A percentile compares a stretch with the other conserved stretches of the same genome.
Conservation (phyloP, 208 protist species). For the Balamuthia mandrillaris region DNA sequence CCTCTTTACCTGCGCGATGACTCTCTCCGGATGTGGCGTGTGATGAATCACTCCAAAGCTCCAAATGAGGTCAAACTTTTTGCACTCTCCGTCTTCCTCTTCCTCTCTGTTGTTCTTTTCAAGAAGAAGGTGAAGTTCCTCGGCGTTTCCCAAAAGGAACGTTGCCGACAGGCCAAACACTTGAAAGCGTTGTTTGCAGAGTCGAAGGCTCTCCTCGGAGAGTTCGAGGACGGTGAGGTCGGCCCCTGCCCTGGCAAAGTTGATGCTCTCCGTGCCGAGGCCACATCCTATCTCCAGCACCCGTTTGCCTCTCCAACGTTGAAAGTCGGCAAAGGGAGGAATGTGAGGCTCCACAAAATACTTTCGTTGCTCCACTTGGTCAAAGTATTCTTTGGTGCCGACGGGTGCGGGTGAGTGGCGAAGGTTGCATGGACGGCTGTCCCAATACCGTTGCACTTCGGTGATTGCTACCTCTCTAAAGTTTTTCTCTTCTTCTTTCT, state of each 20-base stretch:
- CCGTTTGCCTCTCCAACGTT: not conserved
- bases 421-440: not conserved
- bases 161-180: not conserved
- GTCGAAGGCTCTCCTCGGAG: not conserved
- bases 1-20: not conserved
- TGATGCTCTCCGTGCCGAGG: constrained; percentile 1
- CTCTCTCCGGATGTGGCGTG: not conserved
- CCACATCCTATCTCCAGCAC: constrained; percentile 26
- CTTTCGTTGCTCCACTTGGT: constrained; percentile 9
- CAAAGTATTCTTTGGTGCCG: not conserved
- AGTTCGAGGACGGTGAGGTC: constrained; percentile 15
- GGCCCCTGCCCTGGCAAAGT: constrained; percentile 10
- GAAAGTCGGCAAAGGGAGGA: not conserved
- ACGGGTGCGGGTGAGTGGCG: not conserved
- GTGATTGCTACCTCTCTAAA: not conserved
- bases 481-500: not conserved
- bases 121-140: not conserved
- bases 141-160: constrained; percentile 8
- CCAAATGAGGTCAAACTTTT: not conserved
- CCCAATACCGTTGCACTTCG: not conserved
- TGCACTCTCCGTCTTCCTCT: not conserved
- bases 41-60: constrained; percentile 25
- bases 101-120: too few relatives aligned
- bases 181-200: not conserved
- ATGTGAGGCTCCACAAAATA: constrained; percentile 31